Evolutionary conservation across 257 asterid species (phyloP).

Genomic region (Buddleja alternifolia): DNA sequence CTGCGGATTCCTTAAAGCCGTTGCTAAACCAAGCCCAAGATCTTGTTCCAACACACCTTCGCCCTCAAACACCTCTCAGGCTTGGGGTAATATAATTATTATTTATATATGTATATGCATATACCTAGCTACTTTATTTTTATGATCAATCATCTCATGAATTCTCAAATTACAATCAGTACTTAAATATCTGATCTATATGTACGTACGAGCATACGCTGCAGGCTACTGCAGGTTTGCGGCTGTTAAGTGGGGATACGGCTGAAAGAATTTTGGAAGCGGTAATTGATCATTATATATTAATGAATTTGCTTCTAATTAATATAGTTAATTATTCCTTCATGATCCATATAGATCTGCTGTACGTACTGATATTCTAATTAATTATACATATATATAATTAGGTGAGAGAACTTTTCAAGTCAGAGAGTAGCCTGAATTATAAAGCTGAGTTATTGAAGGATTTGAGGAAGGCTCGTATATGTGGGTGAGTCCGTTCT

Average conservation of each 20-base stretch:
- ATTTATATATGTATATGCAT: neutral
- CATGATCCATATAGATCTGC: neutral
- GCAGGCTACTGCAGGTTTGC: conserved; percentile 47
- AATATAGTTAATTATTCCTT: neutral
- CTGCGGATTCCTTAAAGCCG: conserved; percentile 34
- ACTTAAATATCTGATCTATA: too few species aligned
- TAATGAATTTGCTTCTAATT: neutral
- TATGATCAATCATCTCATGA: too few species aligned
- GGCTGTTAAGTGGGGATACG: conserved; percentile 37
- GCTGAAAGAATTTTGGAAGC: conserved; percentile 36
- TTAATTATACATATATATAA: neutral
- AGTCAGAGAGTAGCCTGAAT: conserved; percentile 24
- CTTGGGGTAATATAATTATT: conserved; percentile 37
- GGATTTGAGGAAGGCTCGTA: conserved; percentile 38
- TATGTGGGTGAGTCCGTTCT: conserved; percentile 39
- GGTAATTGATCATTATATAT: conserved; percentile 15
- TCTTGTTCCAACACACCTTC: conserved; percentile 28
- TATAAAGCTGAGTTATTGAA: conserved; percentile 28
- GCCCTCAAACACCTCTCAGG: conserved; percentile 35
- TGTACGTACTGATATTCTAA: neutral
- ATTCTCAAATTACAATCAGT: too few species aligned
- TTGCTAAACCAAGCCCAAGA: conserved; percentile 33
- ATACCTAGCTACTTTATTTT: too few species aligned
- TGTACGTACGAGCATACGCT: too few species aligned
- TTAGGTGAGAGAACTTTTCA: conserved; percentile 35